Base-by-base conservation (phyloP, 2,329 filamentous ascomycete genomes). In the Penicillium palitans region DNA sequence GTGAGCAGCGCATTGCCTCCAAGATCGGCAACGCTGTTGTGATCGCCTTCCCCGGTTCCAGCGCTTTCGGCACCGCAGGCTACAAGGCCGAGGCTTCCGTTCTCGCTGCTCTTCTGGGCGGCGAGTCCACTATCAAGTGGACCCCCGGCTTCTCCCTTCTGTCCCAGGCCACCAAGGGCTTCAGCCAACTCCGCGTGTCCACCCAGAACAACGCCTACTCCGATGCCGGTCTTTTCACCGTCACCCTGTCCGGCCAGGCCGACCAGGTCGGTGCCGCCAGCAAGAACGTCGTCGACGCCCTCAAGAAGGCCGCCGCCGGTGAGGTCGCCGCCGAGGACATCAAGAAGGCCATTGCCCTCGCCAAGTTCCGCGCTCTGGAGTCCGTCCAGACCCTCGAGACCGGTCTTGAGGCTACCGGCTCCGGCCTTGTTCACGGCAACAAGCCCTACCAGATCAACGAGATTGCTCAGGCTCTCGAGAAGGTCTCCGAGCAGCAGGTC, bases 61-160 rank as follows among this genome's bases (percentile, higher is more conserved):
- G 91, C 78, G 87, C 88, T 39, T 85, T 85, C 70, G 87, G 86
- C 40, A 75, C 81, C 68, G 82, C 83, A 64, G 87, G 86, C 70
- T 91, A 90, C 83, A 96, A 96, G 83, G 90, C 95, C 56, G 93
- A 97, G 79, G 85, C 91, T 64, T 85, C 89, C 63, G 92, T 99
- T 63, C 87, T 99, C 57, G 87, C 90, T 58, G 87, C 92, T 64
- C 87, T 99, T 21, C 89, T 99, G 52, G 95, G 95, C 72, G 95
- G 93, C 61, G 81, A 96, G 78, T 90, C 92, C 55, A 89, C 82
- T 78, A 92, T 98, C 83, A 99, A 98, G 83, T 99, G 93, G 93
- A 88, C 91, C 52, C 81, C 91, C 63, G 95, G 95, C 69, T 98
- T 96, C 84, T 93, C 90, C 59, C 84, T 97, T 61, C 86, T 99